Evolutionary conservation across 257 asterid genomes (phyloP).

Genomic region (Scutellaria barbata): DNA sequence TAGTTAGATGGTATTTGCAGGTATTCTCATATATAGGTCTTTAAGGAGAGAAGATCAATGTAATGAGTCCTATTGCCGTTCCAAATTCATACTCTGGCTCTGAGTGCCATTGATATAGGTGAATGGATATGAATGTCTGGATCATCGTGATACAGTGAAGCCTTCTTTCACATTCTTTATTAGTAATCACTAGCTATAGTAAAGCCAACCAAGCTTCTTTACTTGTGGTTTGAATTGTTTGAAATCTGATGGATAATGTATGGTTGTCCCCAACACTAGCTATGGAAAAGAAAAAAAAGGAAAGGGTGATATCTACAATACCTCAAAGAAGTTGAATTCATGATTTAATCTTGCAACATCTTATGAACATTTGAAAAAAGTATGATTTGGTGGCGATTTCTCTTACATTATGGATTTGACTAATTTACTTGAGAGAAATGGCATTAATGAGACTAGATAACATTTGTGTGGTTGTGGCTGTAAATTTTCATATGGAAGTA

Average conservation of each 20-base stretch:
- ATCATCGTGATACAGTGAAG: neutral
- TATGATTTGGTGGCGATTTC: neutral
- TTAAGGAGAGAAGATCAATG: neutral
- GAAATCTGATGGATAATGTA: neutral
- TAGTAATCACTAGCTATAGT: neutral
- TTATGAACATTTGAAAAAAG: neutral
- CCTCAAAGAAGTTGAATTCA: slow-evolving; percentile 14
- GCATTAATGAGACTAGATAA: slow-evolving; percentile 9
- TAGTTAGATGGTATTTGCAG: neutral
- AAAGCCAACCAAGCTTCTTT: neutral
- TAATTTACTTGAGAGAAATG: slow-evolving; percentile 4
- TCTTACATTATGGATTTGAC: neutral
- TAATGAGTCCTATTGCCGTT: neutral
- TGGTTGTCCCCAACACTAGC: neutral
- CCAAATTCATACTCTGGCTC: neutral
- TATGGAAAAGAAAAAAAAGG: neutral
- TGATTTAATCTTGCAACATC: slow-evolving; percentile 1
- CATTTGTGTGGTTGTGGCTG: neutral
- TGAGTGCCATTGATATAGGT: neutral
- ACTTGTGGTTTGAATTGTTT: neutral
- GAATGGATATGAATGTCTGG: neutral
- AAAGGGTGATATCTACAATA: neutral
- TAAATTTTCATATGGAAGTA: neutral
- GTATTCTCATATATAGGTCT: neutral
- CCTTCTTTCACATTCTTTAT: neutral